Conservation (phyloP, 768 basidiomycete genomes). For the Mrakia gelida region DNA sequence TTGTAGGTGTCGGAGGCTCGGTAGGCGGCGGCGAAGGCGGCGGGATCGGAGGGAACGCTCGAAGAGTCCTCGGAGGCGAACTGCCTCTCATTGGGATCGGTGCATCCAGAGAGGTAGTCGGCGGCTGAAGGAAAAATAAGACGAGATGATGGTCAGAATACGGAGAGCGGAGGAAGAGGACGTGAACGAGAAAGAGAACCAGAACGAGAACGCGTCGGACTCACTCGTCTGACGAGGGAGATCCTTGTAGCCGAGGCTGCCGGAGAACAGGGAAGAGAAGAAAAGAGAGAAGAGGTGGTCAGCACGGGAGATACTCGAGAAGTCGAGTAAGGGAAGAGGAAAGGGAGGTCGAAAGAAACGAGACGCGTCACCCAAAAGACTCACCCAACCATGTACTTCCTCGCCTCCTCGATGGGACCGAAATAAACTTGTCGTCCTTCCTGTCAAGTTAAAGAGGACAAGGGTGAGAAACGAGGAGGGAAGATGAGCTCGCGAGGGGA, state of each 20-base stretch:
- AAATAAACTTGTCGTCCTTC: slow-evolving; percentile 53
- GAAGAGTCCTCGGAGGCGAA: slow-evolving; percentile 53
- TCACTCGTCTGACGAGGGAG: slow-evolving; percentile 69
- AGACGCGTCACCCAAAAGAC: no score
- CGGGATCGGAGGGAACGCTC: slow-evolving; percentile 64
- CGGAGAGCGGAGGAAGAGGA: background rate
- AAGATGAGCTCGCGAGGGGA: background rate
- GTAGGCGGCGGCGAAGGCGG: slow-evolving; percentile 64
- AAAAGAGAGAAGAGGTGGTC: no score
- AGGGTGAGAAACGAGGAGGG: background rate
- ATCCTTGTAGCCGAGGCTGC: slow-evolving; percentile 60
- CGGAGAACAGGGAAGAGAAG: no score
- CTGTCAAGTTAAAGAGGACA: background rate
- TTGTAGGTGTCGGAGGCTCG: slow-evolving; percentile 50
- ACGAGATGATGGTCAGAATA: background rate
- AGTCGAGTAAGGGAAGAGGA: no score
- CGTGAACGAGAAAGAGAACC: no score
- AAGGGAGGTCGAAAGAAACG: no score
- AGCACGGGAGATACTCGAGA: no score
- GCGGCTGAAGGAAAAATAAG: slow-evolving; percentile 47
- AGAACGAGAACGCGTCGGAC: no score
- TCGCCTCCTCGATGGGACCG: slow-evolving; percentile 61
- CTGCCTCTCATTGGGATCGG: slow-evolving; percentile 76
- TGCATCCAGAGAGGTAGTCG: slow-evolving; percentile 67
- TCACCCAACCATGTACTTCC: slow-evolving; percentile 73